phyloP scores from a whole-genome alignment of 371 early-diverging fungal genomes.

The Mucor circinelloides region DNA sequence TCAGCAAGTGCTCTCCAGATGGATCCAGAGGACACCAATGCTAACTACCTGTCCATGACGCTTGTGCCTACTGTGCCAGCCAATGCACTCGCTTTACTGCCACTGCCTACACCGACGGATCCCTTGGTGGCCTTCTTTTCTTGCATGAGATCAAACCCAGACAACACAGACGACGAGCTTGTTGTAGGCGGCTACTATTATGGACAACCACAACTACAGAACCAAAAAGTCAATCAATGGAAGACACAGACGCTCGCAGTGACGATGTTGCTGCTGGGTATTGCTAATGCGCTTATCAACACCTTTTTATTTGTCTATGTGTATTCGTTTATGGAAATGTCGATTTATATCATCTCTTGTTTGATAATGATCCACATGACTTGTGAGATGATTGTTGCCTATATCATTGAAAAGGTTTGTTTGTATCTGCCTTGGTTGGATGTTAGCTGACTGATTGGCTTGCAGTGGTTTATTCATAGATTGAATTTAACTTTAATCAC shows the following conservation, averaged over 20 bases:
- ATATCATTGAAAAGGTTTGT: slow-evolving; percentile 27
- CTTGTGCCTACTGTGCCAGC: slow-evolving; percentile 22
- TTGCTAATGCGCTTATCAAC: slow-evolving; percentile 27
- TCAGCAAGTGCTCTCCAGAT: neutral
- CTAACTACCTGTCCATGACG: neutral
- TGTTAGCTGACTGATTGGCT: slow-evolving; percentile 16
- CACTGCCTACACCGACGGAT: slow-evolving; percentile 30
- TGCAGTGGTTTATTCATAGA: slow-evolving; percentile 34
- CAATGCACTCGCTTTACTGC: slow-evolving; percentile 35
- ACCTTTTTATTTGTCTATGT: slow-evolving; percentile 37
- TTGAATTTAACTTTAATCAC: slow-evolving; percentile 29
- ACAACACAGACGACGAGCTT: slow-evolving; percentile 6
- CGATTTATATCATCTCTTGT: slow-evolving; percentile 25
- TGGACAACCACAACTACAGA: neutral
- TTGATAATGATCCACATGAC: slow-evolving; percentile 21
- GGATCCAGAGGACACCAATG: neutral
- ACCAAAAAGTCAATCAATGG: slow-evolving; percentile 14
- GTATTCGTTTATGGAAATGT: slow-evolving; percentile 22
- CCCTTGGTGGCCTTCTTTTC: slow-evolving; percentile 29
- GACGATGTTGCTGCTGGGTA: slow-evolving; percentile 31
- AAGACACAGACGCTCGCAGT: slow-evolving; percentile 25
- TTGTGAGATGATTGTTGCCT: slow-evolving; percentile 20
- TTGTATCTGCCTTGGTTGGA: slow-evolving; percentile 16
- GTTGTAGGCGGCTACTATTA: slow-evolving; percentile 9
- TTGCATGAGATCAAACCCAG: slow-evolving; percentile 4